phyloP scores from a whole-genome alignment of 352 stramenopile species.

The Phytophthora pinifolia region DNA sequence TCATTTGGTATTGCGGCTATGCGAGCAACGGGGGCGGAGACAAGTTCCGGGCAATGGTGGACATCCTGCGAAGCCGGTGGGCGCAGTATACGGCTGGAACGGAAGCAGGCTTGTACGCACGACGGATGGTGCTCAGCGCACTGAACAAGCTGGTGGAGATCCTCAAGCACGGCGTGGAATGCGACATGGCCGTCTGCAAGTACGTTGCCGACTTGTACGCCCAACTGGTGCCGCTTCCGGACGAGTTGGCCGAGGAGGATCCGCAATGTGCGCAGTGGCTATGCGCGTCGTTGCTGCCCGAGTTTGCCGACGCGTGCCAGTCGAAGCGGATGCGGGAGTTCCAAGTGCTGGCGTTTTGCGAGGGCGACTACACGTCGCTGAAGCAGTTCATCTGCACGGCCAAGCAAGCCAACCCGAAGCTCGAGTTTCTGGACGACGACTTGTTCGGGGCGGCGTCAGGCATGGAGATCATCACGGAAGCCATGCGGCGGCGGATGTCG shows the following conservation, averaged over 20 bases:
- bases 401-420: constrained; percentile 55
- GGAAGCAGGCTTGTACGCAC: constrained; percentile 48
- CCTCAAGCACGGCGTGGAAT: constrained; percentile 72
- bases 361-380: constrained; percentile 70
- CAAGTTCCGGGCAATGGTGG: constrained; percentile 44
- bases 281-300: constrained; percentile 54
- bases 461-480: constrained; percentile 79
- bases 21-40: constrained; percentile 22
- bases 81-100: constrained; percentile 24
- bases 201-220: constrained; percentile 65
- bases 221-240: constrained; percentile 64
- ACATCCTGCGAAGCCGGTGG: constrained; percentile 50
- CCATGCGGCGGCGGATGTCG: constrained; percentile 70
- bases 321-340: constrained; percentile 61
- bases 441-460: constrained; percentile 61
- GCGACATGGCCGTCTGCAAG: constrained; percentile 57
- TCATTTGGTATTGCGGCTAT: constrained; percentile 70
- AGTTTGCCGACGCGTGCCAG: constrained; percentile 71
- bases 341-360: constrained; percentile 57
- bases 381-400: constrained; percentile 70
- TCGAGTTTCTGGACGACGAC: constrained; percentile 79
- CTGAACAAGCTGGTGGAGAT: constrained; percentile 77
- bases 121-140: constrained; percentile 73
- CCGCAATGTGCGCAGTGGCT: constrained; percentile 78
- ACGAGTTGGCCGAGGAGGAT: constrained; percentile 51